phyloP scores from a whole-genome alignment of 208 protist genomes.

The Crithidia bombi region DNA sequence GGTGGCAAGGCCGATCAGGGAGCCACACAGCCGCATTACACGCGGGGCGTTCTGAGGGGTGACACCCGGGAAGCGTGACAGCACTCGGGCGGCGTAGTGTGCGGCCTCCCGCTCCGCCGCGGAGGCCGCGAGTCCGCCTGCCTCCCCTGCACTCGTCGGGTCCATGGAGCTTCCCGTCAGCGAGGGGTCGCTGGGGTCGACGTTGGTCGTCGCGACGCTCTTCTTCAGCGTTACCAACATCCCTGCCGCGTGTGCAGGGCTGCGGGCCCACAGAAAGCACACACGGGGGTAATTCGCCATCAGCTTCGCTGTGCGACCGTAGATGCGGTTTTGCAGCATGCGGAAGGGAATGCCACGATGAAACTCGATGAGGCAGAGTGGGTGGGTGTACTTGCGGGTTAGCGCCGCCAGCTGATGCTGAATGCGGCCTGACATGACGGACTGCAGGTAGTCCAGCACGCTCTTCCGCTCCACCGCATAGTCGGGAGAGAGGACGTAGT shows the following conservation, averaged over 20 bases:
- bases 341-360: conserved; percentile 61
- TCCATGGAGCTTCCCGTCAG: conserved; percentile 52
- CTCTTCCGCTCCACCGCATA: conserved; percentile 89
- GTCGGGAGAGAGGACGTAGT: conserved; percentile 82
- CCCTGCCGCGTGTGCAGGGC: conserved; percentile 67
- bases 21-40: conserved; percentile 80
- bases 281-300: conserved; percentile 72
- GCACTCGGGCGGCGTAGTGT: conserved; percentile 76
- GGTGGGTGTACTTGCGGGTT: conserved; percentile 57
- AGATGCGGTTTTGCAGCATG: conserved; percentile 50
- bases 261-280: conserved; percentile 74
- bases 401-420: conserved; percentile 73
- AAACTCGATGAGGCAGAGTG: conserved; percentile 85
- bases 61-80: conserved; percentile 82
- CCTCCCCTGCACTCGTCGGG: conserved; percentile 31
- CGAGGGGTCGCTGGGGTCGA: conserved; percentile 62
- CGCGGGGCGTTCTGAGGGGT: conserved; percentile 49
- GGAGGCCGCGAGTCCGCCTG: conserved; percentile 20
- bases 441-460: conserved; percentile 76
- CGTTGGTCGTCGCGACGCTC: conserved; percentile 51
- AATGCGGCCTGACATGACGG: conserved; percentile 74
- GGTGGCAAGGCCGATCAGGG: conserved; percentile 74
- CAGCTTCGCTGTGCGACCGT: conserved; percentile 56
- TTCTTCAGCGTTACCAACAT: conserved; percentile 77
- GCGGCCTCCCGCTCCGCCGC: conserved; percentile 43